Base-by-base conservation (phyloP, 495 filamentous ascomycete genomes). In the Aspergillus nanangensis region DNA sequence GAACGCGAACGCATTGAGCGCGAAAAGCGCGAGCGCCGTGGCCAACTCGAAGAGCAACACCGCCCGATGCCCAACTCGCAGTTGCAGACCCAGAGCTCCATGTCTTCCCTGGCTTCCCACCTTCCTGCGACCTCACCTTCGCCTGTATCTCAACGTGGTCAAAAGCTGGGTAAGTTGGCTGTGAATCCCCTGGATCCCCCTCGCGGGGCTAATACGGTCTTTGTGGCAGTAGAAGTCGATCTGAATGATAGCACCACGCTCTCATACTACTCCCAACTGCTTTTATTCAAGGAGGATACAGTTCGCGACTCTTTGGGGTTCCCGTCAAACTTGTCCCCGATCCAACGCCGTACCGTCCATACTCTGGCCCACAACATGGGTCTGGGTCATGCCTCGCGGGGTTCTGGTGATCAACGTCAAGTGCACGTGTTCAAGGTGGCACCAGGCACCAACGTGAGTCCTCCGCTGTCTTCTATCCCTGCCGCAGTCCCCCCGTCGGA, bases 21-120 rank as follows among this genome's bases (percentile, higher is more conserved):
- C 21, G 93, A 97, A 69, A 98, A 98, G 80, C 78, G 93, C 34
- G 93, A 97, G 72, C 87, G 93, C 59, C 84, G 93, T 50, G 93
- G 93, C 36, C 93, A 98, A 65, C 74, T 98, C 32, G 90, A 97
- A 63, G 93, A 97, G 68, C 93, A 98, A 66, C 93, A 98, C 63
- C 78, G 90, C 21, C 87, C 86, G 17, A 77, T 89, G 57, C 69
- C 67, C 15, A 61, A 60, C 18, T 21, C 37, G 38, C 78, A 81
- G 44, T 76, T 95, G 33, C 88, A 94, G 47, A 82, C 82, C 18
- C 89, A 95, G 59, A 81, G 80, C 33, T 95, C 90, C 35, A 83
- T 93, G 71, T 85, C 84, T 27, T 94, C 90, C 15, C 71, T 95
- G 38, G 80, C 83, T 32, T 91, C 86, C 13, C 77, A 82, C 41